Evolutionary conservation across 345 rosid species (phyloP).

Genomic region (Eucalyptus fibrosa): DNA sequence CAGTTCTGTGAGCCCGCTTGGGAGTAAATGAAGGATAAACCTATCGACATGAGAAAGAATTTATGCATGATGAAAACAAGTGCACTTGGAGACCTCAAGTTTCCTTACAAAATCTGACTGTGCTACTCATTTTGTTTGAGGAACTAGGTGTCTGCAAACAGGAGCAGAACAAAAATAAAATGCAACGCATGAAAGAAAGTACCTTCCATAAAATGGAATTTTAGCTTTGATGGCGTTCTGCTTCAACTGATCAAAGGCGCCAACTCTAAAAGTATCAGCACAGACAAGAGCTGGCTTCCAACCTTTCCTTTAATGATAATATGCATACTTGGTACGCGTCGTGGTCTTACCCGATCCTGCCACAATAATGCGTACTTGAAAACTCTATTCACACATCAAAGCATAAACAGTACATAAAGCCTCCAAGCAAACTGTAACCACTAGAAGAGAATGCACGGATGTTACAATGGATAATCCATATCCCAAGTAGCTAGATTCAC

Average conservation of each 20-base stretch:
- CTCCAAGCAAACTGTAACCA: not conserved
- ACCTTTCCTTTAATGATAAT: constrained; percentile 75
- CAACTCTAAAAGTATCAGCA: constrained; percentile 90
- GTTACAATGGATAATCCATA: not conserved
- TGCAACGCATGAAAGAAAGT: not conserved
- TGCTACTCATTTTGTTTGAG: not conserved
- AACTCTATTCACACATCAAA: not conserved
- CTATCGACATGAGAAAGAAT: not conserved
- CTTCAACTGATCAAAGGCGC: constrained; percentile 83
- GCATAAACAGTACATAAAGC: not conserved
- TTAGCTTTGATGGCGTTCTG: constrained; percentile 84
- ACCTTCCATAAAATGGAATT: constrained; percentile 87
- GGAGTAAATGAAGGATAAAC: not conserved
- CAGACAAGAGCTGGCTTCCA: constrained; percentile 83
- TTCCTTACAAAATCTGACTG: not conserved
- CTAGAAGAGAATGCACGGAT: not conserved
- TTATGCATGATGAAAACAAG: not conserved
- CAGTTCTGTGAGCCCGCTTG: not conserved
- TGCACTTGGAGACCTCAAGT: not conserved
- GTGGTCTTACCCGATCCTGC: constrained; percentile 89
- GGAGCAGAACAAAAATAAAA: not conserved
- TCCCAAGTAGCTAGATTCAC: not conserved
- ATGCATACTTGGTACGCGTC: constrained; percentile 71
- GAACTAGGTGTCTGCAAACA: not conserved
- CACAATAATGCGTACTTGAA: not conserved